phyloP scores from a whole-genome alignment of 495 filamentous ascomycete species.

The Collariella sp. region DNA sequence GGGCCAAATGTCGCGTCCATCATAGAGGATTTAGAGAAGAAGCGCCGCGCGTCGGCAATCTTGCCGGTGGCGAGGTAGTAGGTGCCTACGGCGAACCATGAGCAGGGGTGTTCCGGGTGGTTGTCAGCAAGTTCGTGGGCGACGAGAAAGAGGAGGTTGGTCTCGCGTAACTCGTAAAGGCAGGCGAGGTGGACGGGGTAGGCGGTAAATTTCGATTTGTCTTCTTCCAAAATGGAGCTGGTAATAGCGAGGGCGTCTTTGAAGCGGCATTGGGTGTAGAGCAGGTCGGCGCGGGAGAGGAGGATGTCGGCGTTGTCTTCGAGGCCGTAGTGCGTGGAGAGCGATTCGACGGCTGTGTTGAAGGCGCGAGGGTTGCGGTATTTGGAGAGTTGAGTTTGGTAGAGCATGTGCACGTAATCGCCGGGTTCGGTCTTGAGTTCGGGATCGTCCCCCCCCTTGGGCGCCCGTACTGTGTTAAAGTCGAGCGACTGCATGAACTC shows the following conservation, averaged over 20 bases:
- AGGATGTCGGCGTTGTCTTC: conserved; percentile 81
- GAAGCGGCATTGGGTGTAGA: conserved; percentile 93
- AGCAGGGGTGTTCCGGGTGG: conserved; percentile 80
- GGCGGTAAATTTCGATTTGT: conserved; percentile 81
- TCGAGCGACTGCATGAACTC: conserved; percentile 84
- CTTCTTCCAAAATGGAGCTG: conserved; percentile 63
- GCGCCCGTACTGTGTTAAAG: conserved; percentile 67
- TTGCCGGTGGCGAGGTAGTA: conserved; percentile 89
- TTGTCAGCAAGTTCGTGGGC: conserved; percentile 91
- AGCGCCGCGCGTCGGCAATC: conserved; percentile 86
- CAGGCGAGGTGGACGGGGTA: conserved; percentile 91
- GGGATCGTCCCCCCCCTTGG: conserved; percentile 34
- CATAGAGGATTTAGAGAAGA: conserved; percentile 93
- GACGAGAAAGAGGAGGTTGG: conserved; percentile 82
- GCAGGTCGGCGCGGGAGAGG: conserved; percentile 80
- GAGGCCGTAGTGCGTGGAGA: conserved; percentile 90
- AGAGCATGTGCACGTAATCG: conserved; percentile 92
- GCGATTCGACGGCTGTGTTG: conserved; percentile 76
- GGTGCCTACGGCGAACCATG: conserved; percentile 88
- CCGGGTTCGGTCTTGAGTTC: conserved; percentile 68
- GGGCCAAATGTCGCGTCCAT: conserved; percentile 97
- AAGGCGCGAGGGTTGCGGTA: conserved; percentile 82
- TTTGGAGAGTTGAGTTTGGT: conserved; percentile 92
- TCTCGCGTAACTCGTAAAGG: conserved; percentile 77
- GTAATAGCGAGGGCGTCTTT: conserved; percentile 78